Conservation (phyloP, 2,329 filamentous ascomycete species). For the Aspergillus pseudoglaucus region DNA sequence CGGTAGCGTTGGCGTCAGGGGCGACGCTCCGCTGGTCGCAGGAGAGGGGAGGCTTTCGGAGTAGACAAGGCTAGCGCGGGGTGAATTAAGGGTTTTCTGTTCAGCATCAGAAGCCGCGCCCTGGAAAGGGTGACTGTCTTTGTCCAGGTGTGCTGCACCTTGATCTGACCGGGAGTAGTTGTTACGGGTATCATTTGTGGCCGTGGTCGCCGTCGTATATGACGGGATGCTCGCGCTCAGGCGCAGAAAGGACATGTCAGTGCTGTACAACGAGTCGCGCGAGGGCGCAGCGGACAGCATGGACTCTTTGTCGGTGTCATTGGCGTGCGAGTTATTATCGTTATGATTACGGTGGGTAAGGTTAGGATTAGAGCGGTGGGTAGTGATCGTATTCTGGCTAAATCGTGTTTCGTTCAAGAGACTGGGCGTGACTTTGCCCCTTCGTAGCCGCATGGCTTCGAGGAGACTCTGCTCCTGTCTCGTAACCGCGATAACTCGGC, state of each 20-base stretch:
- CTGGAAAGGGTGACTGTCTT: slow-evolving; percentile 20
- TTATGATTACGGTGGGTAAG: background rate
- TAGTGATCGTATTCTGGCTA: background rate
- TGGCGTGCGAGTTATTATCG: background rate
- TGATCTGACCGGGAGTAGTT: slow-evolving; percentile 13
- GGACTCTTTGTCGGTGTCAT: slow-evolving; percentile 23
- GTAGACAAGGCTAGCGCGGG: slow-evolving; percentile 29
- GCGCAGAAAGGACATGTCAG: slow-evolving; percentile 35
- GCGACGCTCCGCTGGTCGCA: slow-evolving; percentile 31
- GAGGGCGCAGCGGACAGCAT: slow-evolving; percentile 22
- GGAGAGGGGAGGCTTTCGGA: slow-evolving; percentile 35
- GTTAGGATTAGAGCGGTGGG: slow-evolving; percentile 1
- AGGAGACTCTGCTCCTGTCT: slow-evolving; percentile 48
- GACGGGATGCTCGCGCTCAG: slow-evolving; percentile 29
- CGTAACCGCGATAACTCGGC: slow-evolving; percentile 47
- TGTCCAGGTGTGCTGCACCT: slow-evolving; percentile 22
- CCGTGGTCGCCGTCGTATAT: slow-evolving; percentile 5
- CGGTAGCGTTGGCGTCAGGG: slow-evolving; percentile 34
- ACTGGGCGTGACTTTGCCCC: slow-evolving; percentile 41
- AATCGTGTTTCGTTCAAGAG: slow-evolving; percentile 24
- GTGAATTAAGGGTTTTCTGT: slow-evolving; percentile 27
- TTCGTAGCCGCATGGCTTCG: slow-evolving; percentile 45
- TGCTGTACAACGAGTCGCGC: slow-evolving; percentile 28
- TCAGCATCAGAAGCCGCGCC: slow-evolving; percentile 29
- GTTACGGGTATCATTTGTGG: too few species aligned